Evolutionary conservation across 2,329 filamentous ascomycete species (phyloP), one percentile per base, ranked within the genome.

Genomic region (Diaporthe destruens): DNA sequence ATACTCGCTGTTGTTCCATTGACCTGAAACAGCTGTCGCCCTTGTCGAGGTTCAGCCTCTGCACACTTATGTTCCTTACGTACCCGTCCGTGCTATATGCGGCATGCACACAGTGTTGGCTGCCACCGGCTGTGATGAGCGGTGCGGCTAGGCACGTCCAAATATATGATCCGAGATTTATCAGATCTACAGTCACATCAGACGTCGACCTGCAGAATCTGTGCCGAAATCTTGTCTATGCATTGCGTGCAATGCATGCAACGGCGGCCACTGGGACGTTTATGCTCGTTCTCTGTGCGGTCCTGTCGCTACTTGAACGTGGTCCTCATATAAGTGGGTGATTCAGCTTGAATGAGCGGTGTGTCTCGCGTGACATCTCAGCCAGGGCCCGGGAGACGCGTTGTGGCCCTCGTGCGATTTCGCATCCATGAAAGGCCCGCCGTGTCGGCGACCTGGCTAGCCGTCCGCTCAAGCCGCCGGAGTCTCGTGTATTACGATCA

Each of bases 401-500:
- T 14, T 51, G 61, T 65, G 59, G 25, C 36, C 59, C 18, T 36
- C 20, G 12, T 25, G 61, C 25, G 44, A 65, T 65, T 25, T 49
- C 51, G 32, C 36, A 29, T 57, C 34, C 25, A 56, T 12, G 47
- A 12, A 51, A 39, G 20, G 55, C 9, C 44, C 55, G 56, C 68
- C 47, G 36, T 42, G 18, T 61, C 55, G 44, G 68, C 55, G 49
- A 53, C 68, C 32, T 70, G 49, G 51, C 61, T 65, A 16, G 20
- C 36, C 55, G 55, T 59, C 32, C 12, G 47, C 11, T 83, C 82
- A 93, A 78, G 90, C 91, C 11, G 90, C 88, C 51, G 93, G 91
- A n/a, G 93, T 94, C 80, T 95, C 93, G 82, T 96, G 93, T 71
- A 96, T 89, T 49, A 95, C 92, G 70, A 95, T 90, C 49, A 96